These are phyloP conservation scores for Irpex rosettiformis DNA, from an alignment of 1,284 basidiomycete species.

Conservation along the genomic window DNA sequence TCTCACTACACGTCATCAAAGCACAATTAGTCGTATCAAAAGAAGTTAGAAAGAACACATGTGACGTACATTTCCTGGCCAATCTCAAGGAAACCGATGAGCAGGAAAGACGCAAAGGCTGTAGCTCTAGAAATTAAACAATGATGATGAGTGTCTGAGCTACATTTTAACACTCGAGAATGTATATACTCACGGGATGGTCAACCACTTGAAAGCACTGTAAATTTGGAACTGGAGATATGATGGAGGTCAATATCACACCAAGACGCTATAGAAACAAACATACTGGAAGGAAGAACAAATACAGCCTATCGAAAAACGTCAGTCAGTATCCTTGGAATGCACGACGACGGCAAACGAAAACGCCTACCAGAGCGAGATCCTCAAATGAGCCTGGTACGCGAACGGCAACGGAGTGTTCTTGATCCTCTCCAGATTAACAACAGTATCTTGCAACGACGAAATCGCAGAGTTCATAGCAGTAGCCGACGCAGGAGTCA, in stretches of 20 bases:
- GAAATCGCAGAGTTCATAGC: conserved; percentile 44
- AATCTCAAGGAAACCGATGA: conserved; percentile 69
- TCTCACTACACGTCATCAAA: conserved; percentile 41
- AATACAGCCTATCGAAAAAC: conserved; percentile 46
- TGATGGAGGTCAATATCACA: background rate
- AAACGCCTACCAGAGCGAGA: conserved; percentile 53
- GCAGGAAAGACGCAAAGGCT: conserved; percentile 57
- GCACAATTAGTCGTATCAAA: background rate
- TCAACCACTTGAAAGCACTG: conserved; percentile 44
- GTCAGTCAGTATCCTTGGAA: background rate
- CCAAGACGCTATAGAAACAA: background rate
- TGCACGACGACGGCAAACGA: conserved; percentile 3
- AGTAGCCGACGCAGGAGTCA: conserved; percentile 51
- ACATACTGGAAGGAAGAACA: conserved; percentile 62
- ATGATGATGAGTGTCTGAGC: background rate
- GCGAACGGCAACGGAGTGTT: conserved; percentile 67
- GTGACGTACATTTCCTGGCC: conserved; percentile 63
- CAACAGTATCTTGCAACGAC: conserved; percentile 53
- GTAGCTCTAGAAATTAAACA: conserved; percentile 35
- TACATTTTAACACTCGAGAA: conserved; percentile 9
- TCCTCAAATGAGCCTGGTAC: conserved; percentile 63
- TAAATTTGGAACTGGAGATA: conserved; percentile 53
- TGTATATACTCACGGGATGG: conserved; percentile 43
- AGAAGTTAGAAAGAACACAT: background rate
- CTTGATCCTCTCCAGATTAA: conserved; percentile 57